These are phyloP conservation scores for Nannizzia gypsea DNA, from an alignment of 2,329 filamentous ascomycete species.

Conservation along the genomic window DNA sequence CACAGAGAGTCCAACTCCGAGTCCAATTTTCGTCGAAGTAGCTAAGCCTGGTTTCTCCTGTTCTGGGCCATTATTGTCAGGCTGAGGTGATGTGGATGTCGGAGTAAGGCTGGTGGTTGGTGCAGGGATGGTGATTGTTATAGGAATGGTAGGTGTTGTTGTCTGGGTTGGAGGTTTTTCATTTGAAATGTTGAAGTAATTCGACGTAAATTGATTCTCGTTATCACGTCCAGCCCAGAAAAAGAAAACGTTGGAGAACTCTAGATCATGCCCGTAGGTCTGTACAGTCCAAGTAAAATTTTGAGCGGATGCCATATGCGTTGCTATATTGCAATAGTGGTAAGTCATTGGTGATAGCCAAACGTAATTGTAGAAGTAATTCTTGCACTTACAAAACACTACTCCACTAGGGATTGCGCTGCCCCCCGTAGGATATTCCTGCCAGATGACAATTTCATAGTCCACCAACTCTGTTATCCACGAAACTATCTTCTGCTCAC, in stretches of 20 bases:
- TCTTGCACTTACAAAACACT: not conserved
- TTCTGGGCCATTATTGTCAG: not conserved
- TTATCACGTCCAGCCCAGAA: constrained; percentile 6
- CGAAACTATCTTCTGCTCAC: not conserved
- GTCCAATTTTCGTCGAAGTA: not conserved
- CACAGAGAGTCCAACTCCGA: not conserved
- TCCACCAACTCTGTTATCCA: not conserved
- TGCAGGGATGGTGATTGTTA: no score
- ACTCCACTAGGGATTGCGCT: not conserved
- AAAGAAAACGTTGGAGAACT: constrained; percentile 8
- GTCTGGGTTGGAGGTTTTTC: not conserved
- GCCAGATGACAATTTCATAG: not conserved
- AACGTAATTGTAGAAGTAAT: not conserved
- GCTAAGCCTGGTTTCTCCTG: not conserved
- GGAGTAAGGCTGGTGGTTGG: no score
- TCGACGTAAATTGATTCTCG: constrained; percentile 1
- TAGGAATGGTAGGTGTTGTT: not conserved
- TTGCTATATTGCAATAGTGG: not conserved
- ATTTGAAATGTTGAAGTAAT: constrained; percentile 9
- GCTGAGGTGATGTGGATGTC: not conserved
- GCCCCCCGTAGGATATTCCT: not conserved
- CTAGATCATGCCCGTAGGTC: constrained; percentile 4
- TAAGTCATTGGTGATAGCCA: not conserved
- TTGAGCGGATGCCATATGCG: not conserved
- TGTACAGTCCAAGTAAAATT: constrained; percentile 10